These are phyloP conservation scores for Yamadazyma paraphyllophila DNA, from an alignment of 805 yeast genomes.

Conservation along the genomic window DNA sequence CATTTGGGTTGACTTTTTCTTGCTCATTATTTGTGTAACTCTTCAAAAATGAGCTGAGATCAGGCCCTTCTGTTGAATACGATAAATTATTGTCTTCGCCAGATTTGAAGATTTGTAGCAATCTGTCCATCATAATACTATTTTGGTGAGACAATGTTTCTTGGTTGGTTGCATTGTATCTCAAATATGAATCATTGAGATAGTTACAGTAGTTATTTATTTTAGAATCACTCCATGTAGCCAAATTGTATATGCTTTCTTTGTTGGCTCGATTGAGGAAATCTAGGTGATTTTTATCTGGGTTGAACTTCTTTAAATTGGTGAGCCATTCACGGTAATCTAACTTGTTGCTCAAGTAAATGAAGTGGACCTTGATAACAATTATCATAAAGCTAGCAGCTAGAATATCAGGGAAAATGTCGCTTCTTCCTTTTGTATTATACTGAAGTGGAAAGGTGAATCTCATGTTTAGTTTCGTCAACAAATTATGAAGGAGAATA, in stretches of 20 bases:
- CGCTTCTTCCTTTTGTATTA: background rate
- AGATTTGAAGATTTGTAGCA: slow-evolving; percentile 30
- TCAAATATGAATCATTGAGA: slow-evolving; percentile 6
- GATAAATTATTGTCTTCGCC: slow-evolving; percentile 10
- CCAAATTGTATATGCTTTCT: slow-evolving; percentile 24
- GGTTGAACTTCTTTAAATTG: slow-evolving; percentile 1
- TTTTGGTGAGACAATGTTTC: background rate
- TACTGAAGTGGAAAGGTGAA: slow-evolving; percentile 7
- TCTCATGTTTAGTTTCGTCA: slow-evolving; percentile 11
- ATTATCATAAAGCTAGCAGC: slow-evolving; percentile 31
- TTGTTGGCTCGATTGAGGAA: slow-evolving; percentile 10
- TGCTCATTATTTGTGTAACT: slow-evolving; percentile 3
- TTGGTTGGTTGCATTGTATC: background rate
- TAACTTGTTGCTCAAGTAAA: slow-evolving; percentile 16
- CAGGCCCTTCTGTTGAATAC: background rate
- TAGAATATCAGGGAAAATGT: slow-evolving; percentile 36
- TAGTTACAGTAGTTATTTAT: slow-evolving; percentile 36
- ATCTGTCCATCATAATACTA: slow-evolving; percentile 29
- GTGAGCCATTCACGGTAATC: slow-evolving; percentile 17
- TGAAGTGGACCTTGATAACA: slow-evolving; percentile 31
- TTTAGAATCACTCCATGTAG: slow-evolving; percentile 48
- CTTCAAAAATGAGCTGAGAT: slow-evolving; percentile 4
- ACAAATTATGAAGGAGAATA: slow-evolving; percentile 24
- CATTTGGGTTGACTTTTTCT: background rate
- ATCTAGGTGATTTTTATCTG: slow-evolving; percentile 4